Evolutionary conservation across 345 rosid genomes (phyloP).

Genomic region (Eucalyptus regnans): DNA sequence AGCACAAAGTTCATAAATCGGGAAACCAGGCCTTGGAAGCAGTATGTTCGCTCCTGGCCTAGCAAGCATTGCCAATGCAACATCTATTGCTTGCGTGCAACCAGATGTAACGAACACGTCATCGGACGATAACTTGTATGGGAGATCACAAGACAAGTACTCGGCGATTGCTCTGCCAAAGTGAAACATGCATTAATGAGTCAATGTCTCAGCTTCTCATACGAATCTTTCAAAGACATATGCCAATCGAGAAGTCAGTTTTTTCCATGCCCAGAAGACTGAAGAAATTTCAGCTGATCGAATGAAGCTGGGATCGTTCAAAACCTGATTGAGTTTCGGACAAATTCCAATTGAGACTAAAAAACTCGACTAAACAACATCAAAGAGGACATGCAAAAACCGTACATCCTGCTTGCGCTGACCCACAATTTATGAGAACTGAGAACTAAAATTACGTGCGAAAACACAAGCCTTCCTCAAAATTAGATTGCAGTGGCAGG

Average conservation of each 20-base stretch:
- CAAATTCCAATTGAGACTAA: not conserved
- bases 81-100: constrained; percentile 95
- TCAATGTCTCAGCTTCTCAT: not conserved
- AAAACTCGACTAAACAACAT: not conserved
- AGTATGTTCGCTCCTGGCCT: constrained; percentile 71
- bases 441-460: not conserved
- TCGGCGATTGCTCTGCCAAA: constrained; percentile 66
- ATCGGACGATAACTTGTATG: constrained; percentile 61
- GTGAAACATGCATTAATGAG: not conserved
- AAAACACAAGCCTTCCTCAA: not conserved
- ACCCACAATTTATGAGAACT: not conserved
- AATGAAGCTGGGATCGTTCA: not conserved
- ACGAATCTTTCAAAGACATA: not conserved
- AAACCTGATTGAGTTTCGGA: not conserved
- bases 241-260: not conserved
- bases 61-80: constrained; percentile 68
- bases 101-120: constrained; percentile 89
- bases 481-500: not conserved
- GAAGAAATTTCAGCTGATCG: not conserved
- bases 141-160: constrained; percentile 71
- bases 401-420: not conserved
- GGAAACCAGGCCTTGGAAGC: constrained; percentile 89
- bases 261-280: not conserved
- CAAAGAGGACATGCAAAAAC: not conserved
- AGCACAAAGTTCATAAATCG: constrained; percentile 79